Conservation (phyloP, 306 rosid genomes). For the Carpinus fangiana region DNA sequence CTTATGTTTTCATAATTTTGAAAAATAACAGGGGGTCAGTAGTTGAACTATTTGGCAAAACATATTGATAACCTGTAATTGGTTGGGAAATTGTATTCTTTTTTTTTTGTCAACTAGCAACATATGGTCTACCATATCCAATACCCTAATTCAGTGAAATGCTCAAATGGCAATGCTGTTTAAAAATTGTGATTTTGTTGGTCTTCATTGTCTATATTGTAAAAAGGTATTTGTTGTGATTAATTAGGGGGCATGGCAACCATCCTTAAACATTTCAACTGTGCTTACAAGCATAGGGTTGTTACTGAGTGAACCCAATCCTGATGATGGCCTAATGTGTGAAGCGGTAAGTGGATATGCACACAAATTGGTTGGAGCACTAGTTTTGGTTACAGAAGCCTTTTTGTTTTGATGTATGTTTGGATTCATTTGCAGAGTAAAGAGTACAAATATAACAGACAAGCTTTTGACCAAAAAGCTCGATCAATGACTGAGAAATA, state of each 20-base stretch:
- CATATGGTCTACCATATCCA: background rate
- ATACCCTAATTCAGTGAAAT: background rate
- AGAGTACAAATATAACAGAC: conserved; percentile 44
- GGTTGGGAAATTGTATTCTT: background rate
- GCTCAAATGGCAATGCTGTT: background rate
- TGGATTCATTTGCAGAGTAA: conserved; percentile 30
- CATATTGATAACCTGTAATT: background rate
- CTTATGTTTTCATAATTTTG: background rate
- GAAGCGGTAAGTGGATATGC: conserved; percentile 35
- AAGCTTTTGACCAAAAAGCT: conserved; percentile 46
- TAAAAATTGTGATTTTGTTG: background rate
- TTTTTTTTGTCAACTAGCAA: background rate
- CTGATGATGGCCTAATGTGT: conserved; percentile 50
- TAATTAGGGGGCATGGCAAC: conserved; percentile 49
- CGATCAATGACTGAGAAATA: conserved; percentile 40
- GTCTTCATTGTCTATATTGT: background rate
- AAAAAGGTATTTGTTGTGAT: conserved; percentile 6
- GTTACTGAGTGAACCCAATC: conserved; percentile 47
- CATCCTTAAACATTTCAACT: conserved; percentile 45
- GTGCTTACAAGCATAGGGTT: conserved; percentile 43
- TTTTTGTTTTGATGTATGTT: background rate
- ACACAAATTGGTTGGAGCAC: background rate
- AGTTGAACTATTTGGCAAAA: background rate
- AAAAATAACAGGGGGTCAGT: background rate
- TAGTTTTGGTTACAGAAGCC: background rate